Base-by-base conservation (phyloP, 2,329 filamentous ascomycete genomes). In the Blastomyces silverae region DNA sequence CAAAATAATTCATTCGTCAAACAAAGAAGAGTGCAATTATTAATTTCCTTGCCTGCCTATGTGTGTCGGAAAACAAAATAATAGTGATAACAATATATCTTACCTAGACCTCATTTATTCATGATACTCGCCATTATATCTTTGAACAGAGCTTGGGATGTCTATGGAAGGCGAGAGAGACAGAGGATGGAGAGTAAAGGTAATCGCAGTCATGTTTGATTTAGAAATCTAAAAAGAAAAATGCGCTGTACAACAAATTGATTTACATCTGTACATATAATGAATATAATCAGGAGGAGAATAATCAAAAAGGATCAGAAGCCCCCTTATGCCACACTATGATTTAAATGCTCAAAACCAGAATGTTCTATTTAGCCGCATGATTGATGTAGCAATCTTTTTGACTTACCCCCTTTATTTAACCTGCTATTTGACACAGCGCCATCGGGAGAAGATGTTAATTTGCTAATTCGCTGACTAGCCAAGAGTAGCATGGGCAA, bases 401-500 rank as follows among this genome's bases (percentile, higher is more conserved):
- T 52, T 22, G 46, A 15, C 50, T 17, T 11, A 17, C 46, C 22
- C 50, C 13, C 6, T 25, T 1, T 28, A 28, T 53, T n/a, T n/a
- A n/a, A n/a, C 46, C 20, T 48, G 17, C 11, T 48, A 22, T 25
- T 28, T 53, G 50, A 31, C 50, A 15, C 13, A 13, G 25, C 0
- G 11, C 28, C 28, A 20, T 55, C 5, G 25, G 20, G 3, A 22
- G 4, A 39, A 22, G 22, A 11, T 39, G 28, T 11, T 2, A 37
- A 57, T n/a, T n/a, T 13, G n/a, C 46, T n/a, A 48, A 22, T 48
- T 37, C n/a, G 3, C 17, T 20, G 10, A 44, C n/a, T 42, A 59
- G 11, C 25, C 25, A 61, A 15, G 8, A 62, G 52, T 57, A 3
- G 70, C 68, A 25, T 71, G 73, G 6, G 76, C 76, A 64, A 75